Conservation (phyloP, 108 stramenopile genomes). For the Nitzschia sp. region DNA sequence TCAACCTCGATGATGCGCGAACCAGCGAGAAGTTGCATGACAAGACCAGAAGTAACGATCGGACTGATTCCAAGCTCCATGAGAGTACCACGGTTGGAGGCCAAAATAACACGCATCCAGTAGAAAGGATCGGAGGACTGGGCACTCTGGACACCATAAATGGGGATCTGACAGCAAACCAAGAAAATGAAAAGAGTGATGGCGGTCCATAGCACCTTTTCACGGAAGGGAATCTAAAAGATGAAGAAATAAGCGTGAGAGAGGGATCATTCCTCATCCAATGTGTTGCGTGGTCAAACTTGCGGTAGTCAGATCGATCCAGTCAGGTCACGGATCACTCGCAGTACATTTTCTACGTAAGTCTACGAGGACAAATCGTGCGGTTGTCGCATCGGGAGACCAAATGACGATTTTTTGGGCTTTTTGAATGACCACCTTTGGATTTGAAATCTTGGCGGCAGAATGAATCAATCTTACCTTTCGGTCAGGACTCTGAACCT, state of each 20-base stretch:
- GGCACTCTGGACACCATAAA: conserved; percentile 97
- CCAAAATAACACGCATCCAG: conserved; percentile 99
- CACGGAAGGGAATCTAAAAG: conserved; percentile 90
- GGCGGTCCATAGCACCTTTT: conserved; percentile 98
- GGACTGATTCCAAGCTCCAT: conserved; percentile 99
- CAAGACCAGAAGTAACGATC: conserved; percentile 93
- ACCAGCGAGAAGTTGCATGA: conserved; percentile 96
- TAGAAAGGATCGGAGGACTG: conserved; percentile 99
- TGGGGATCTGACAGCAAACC: conserved; percentile 99
- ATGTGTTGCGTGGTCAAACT: too few relatives aligned
- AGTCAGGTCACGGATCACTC: conserved; percentile 1
- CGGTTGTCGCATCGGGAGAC: neutral
- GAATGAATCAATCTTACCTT: conserved; percentile 70
- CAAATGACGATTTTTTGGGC: neutral
- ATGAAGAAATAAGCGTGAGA: neutral
- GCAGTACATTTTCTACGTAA: conserved; percentile 7
- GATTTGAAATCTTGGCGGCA: neutral
- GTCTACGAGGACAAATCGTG: conserved; percentile 14
- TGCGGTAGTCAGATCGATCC: neutral
- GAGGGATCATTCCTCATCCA: neutral
- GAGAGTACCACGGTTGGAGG: conserved; percentile 98
- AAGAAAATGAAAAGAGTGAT: conserved; percentile 99
- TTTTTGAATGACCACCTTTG: too few relatives aligned
- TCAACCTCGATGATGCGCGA: conserved; percentile 98
- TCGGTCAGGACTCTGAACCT: conserved; percentile 96